phyloP scores from a whole-genome alignment of 805 yeast genomes.

The Zygoascus biomembranicola region DNA sequence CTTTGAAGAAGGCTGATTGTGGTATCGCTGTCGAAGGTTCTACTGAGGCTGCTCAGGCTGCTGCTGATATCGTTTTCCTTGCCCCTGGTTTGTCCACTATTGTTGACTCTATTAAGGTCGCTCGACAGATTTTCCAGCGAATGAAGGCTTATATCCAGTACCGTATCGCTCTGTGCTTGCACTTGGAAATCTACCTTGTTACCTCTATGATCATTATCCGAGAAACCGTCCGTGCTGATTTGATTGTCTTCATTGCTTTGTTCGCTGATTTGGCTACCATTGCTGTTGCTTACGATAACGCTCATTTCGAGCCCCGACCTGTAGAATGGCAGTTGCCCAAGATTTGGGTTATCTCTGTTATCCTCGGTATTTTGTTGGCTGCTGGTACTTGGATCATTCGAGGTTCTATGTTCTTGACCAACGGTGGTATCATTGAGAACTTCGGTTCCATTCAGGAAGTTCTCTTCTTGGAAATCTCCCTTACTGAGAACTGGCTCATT shows the following conservation, averaged over 20 bases:
- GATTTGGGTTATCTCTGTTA: slow-evolving; percentile 93
- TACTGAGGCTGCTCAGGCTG: slow-evolving; percentile 94
- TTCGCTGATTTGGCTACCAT: slow-evolving; percentile 96
- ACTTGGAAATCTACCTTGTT: slow-evolving; percentile 90
- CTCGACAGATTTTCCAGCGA: slow-evolving; percentile 97
- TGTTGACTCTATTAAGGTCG: slow-evolving; percentile 89
- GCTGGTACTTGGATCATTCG: slow-evolving; percentile 91
- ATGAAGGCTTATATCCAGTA: slow-evolving; percentile 96
- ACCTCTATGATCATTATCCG: slow-evolving; percentile 92
- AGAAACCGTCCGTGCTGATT: slow-evolving; percentile 76
- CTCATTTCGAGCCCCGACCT: slow-evolving; percentile 89
- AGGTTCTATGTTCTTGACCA: slow-evolving; percentile 82
- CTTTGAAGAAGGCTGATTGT: slow-evolving; percentile 89
- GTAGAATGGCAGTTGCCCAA: slow-evolving; percentile 97
- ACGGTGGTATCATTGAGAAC: slow-evolving; percentile 81
- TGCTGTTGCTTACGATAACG: slow-evolving; percentile 95
- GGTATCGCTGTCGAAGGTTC: slow-evolving; percentile 99
- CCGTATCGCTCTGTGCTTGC: slow-evolving; percentile 94
- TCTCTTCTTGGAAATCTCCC: slow-evolving; percentile 85
- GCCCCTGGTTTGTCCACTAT: slow-evolving; percentile 95
- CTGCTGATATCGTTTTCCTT: slow-evolving; percentile 92
- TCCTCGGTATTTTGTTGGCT: slow-evolving; percentile 81
- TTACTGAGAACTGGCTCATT: slow-evolving; percentile 96
- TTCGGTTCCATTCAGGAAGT: slow-evolving; percentile 93
- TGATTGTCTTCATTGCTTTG: slow-evolving; percentile 92